Conservation (phyloP, 306 rosid genomes). For the Erythrophleum fordii region DNA sequence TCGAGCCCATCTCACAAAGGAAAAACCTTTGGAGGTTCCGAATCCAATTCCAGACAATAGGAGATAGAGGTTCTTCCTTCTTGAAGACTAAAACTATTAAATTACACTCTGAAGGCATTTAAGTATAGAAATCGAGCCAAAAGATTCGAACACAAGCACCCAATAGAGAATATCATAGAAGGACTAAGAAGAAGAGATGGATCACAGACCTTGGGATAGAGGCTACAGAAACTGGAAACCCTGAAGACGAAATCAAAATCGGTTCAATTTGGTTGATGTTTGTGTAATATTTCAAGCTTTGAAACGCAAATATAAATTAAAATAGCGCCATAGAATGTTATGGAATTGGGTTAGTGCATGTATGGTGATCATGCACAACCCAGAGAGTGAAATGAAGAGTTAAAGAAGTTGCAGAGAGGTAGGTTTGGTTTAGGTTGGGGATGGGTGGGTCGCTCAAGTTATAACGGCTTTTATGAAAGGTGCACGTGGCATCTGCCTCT, state of each 20-base stretch:
- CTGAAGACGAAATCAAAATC: neutral
- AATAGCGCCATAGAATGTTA: neutral
- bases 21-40: neutral
- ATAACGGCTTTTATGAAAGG: constrained; percentile 38
- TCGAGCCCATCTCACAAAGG: constrained; percentile 8
- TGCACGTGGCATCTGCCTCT: constrained; percentile 79
- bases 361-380: constrained; percentile 10
- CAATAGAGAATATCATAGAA: neutral
- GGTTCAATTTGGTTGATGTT: constrained; percentile 42
- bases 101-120: neutral
- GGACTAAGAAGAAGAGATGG: neutral
- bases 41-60: constrained; percentile 36
- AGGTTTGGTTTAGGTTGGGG: constrained; percentile 59
- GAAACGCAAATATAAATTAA: neutral
- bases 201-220: constrained; percentile 27
- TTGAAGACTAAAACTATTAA: neutral
- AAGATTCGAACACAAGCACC: neutral
- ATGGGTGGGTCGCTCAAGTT: constrained; percentile 33
- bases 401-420: constrained; percentile 42
- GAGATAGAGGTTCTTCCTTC: neutral
- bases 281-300: neutral
- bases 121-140: neutral
- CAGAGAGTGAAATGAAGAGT: constrained; percentile 5
- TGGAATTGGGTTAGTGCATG: neutral
- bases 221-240: neutral